A percentile compares a stretch with the other conserved stretches of the same genome.
Conservation (phyloP, 345 rosid species). For the Microcos paniculata region DNA sequence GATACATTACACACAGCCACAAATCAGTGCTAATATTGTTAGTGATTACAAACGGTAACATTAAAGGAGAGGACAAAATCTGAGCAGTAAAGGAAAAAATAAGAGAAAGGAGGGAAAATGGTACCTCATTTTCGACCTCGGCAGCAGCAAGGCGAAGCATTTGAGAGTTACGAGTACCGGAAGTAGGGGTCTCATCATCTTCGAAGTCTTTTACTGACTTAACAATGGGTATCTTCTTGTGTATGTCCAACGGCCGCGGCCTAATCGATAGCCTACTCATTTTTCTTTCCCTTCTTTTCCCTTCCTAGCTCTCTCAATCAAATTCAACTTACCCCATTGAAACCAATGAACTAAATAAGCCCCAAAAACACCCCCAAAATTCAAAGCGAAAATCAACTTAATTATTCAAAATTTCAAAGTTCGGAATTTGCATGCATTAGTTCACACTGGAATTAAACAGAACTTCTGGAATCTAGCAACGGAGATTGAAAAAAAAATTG, state of each 20-base stretch:
- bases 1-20: not conserved
- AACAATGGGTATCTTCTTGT: conserved; percentile 92
- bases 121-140: conserved; percentile 58
- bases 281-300: conserved; percentile 19
- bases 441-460: not conserved
- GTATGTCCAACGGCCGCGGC: conserved; percentile 95
- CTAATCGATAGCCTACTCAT: conserved; percentile 95
- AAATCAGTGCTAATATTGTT: not conserved
- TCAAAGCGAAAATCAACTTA: conserved; percentile 2
- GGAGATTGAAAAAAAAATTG: not conserved
- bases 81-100: not conserved
- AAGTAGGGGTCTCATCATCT: conserved; percentile 86
- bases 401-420: not conserved
- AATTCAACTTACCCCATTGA: not conserved
- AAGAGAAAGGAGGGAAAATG: not conserved
- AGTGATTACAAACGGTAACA: not conserved
- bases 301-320: conserved; percentile 5
- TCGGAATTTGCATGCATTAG: conserved; percentile 4
- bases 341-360: not conserved
- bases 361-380: not conserved
- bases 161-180: conserved; percentile 75
- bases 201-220: conserved; percentile 91
- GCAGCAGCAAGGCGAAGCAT: conserved; percentile 54
- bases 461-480: not conserved
- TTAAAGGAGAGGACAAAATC: not conserved